Base-by-base conservation (phyloP, 2,329 filamentous ascomycete genomes). In the Lachnellula arida region DNA sequence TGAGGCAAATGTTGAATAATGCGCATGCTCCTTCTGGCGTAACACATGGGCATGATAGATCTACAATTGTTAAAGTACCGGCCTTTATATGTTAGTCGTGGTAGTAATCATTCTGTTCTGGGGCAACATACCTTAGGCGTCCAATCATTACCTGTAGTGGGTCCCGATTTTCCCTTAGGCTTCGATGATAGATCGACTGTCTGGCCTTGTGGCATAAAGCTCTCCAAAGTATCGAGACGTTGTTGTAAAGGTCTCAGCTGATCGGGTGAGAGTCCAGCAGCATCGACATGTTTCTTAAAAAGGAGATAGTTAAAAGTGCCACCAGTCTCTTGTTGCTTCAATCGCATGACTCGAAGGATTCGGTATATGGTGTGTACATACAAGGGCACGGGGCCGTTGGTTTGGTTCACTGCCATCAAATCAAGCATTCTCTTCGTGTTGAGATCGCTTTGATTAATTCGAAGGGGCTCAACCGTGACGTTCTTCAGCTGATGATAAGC, bases 31-130 rank as follows among this genome's bases (percentile, higher is more conserved):
- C 82, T 23, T 84, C 80, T 0, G 82, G 70, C 0, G 85, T 85
- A 5, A 91, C 75, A 61, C 86, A 90, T 0, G 87, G 85, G 66
- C 87, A 89, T 0, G 83, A 88, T 0, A 94, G 73, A 63, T 94
- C 89, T 5, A 91, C 73, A 49, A 89, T 86, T 0, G 82, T 88
- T 0, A 88, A 70, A 11, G 74, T 72, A 1, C 82, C 81, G 0
- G 77, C 71, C 49, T 74, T n/a, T 1, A 28, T 2, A 5, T 19
- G 6, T 48, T 17, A 56, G 44, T 37, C 15, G n/a, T 12, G 19
- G 0, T 28, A 8, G 40, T 37, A 17, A 9, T 3, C 4, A 12
- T 32, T 53, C 32, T 4, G 19, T 0, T 2, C 6, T 17, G 40
- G 23, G 5, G 5, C 7, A 19, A 37, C 53, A 22, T 39, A 64